phyloP scores from a whole-genome alignment of 1,284 basidiomycete genomes.

The Leucoagaricus sp. region DNA sequence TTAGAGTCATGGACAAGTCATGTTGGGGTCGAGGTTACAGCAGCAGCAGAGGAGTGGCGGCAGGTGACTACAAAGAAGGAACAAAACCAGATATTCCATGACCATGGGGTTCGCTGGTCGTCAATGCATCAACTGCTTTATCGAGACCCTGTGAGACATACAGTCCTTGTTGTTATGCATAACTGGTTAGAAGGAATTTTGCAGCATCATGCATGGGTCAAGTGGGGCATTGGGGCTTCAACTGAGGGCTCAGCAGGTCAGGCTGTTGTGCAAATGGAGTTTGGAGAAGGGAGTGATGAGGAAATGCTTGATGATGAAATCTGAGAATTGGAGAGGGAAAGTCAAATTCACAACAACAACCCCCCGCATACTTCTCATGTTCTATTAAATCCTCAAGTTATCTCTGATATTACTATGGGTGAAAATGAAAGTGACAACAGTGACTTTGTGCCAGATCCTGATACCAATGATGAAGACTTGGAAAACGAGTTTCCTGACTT shows the following conservation, averaged over 20 bases:
- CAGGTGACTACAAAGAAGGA: slow-evolving; percentile 19
- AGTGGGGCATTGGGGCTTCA: slow-evolving; percentile 27
- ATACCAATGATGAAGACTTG: not conserved
- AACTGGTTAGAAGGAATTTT: slow-evolving; percentile 36
- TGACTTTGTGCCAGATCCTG: not conserved
- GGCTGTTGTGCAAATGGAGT: not conserved
- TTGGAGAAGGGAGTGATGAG: not conserved
- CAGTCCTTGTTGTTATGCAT: slow-evolving; percentile 34
- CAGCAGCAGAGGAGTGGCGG: slow-evolving; percentile 15
- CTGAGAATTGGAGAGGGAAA: not conserved
- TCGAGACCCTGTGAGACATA: slow-evolving; percentile 31
- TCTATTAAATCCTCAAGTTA: not conserved
- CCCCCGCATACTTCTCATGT: not conserved
- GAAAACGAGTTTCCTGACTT: not conserved
- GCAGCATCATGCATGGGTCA: slow-evolving; percentile 26
- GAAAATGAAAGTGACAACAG: not conserved
- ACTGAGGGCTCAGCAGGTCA: not conserved
- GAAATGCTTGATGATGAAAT: not conserved
- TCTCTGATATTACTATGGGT: not conserved
- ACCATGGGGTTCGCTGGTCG: slow-evolving; percentile 31
- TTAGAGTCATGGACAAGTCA: slow-evolving; percentile 16
- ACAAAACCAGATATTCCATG: slow-evolving; percentile 16
- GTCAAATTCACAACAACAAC: not conserved
- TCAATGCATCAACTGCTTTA: slow-evolving; percentile 29
- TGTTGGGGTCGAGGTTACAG: slow-evolving; percentile 19